A percentile compares a stretch with the other conserved stretches of the same genome.
Evolutionary conservation across 768 basidiomycete genomes (phyloP).

Genomic region (Auricularia auricula-judae): DNA sequence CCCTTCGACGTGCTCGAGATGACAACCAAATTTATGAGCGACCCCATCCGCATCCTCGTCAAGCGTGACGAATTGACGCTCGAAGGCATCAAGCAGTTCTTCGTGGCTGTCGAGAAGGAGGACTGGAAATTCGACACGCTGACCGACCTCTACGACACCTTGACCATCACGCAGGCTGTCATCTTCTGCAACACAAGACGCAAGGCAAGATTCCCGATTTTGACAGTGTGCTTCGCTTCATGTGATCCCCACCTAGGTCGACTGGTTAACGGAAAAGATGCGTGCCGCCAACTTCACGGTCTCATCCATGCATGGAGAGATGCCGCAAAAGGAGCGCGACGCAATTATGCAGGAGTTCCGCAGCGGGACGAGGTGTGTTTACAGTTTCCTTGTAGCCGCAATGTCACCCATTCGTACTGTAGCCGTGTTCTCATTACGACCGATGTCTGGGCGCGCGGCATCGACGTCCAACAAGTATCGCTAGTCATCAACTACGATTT

Average conservation of each 20-base stretch:
- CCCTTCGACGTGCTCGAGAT: slow-evolving; percentile 97
- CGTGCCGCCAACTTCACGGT: slow-evolving; percentile 98
- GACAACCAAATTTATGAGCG: slow-evolving; percentile 99
- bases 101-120: slow-evolving; percentile 98
- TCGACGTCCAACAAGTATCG: slow-evolving; percentile 97
- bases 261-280: slow-evolving; percentile 99
- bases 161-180: slow-evolving; percentile 98
- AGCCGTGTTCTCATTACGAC: slow-evolving; percentile 93
- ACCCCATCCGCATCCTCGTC: slow-evolving; percentile 95
- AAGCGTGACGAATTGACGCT: slow-evolving; percentile 98
- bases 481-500: slow-evolving; percentile 96
- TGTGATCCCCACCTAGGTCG: slow-evolving; percentile 45
- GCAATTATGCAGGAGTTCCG: slow-evolving; percentile 97
- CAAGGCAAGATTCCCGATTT: slow-evolving; percentile 49
- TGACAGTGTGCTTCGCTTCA: not conserved
- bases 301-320: slow-evolving; percentile 91
- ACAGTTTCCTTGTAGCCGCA: not conserved
- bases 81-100: slow-evolving; percentile 94
- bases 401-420: slow-evolving; percentile 10
- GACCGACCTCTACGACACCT: slow-evolving; percentile 93
- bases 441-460: slow-evolving; percentile 95
- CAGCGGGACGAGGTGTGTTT: slow-evolving; percentile 73
- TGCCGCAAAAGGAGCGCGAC: slow-evolving; percentile 91
- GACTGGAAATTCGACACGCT: slow-evolving; percentile 99
- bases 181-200: slow-evolving; percentile 98